Evolutionary conservation across 2,329 filamentous ascomycete genomes (phyloP), one percentile per base, ranked within the genome.

Genomic region (Clonostachys rhizophaga): DNA sequence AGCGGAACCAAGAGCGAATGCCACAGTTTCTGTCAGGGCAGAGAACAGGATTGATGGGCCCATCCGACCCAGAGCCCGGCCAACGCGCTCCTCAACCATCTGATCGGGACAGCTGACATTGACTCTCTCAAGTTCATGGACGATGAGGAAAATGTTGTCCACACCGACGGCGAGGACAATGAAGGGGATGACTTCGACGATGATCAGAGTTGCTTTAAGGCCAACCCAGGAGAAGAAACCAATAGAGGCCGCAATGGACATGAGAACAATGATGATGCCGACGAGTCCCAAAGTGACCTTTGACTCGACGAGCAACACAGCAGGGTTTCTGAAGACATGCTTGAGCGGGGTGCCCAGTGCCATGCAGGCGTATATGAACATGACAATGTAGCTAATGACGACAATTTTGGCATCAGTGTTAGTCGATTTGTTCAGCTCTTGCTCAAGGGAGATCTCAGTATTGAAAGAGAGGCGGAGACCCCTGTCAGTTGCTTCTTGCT

Each of bases 351-450:
- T 96, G 1, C 94, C 94, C 1, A 99, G 76, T 1, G 94, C 91
- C 46, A 99, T 70, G 6, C 92, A 97, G 5, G 91, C 94, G 61
- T 99, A 99, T 52, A 99, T 70, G 67, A 99, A 99, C 94, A 99
- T 99, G 71, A 96, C 89, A 53, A 97, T 78, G 69, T 99, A 99
- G 75, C 92, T 97, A 67, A 99, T 86, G 46, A 92, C 83, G 20
- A 99, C 84, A 58, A 99, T 99, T 65, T 92, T 96, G 41, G 92
- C 95, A 65, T 99, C 94, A 0, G 94, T 97, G 66, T 99, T 99
- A 44, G 91, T 96, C 36, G 91, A 95, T 69, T 97, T 96, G 73
- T 96, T 99, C 49, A 99, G 76, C 62, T 99, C 94, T 62, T 96
- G 81, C 63, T 97, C 92, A 51, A 99, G 72, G 65, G 91, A 96